Evolutionary conservation across 257 asterid genomes (phyloP), one percentile per base, ranked within the genome.

Genomic region (Solanum pinnatisectum): DNA sequence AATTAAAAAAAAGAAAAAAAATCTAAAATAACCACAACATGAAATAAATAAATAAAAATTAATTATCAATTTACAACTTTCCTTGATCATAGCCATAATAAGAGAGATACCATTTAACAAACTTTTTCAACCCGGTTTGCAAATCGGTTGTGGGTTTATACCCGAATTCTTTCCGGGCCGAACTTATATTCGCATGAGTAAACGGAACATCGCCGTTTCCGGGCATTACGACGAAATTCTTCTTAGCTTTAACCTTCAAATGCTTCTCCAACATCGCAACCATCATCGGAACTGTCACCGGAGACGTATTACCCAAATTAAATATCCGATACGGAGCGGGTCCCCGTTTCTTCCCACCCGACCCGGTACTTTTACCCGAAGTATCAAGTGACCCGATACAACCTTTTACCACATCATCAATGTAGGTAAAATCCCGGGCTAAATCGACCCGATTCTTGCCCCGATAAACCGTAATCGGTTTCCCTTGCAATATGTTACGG

Each of bases 141-240:
- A 95, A 92, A 90, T 95, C 98, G 89, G 96, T 95, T 0, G 95
- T 90, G 59, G 98, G 98, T 59, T 90, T 94, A 87, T 95, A 95
- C 90, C 96, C 98, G 67, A 95, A 90, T 82, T 93, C 98, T 25
- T 83, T 91, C 16, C 91, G 91, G 90, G 98, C 98, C 89, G 84
- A 91, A 83, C 95, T 95, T 14, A 94, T 95, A 87, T 95, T 95
- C 44, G 98, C 98, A 49, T 95, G 97, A 1, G 98, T 95, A 72
- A 87, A 94, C 32, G 98, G 98, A 84, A 95, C 98, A 91, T 95
- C 98, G 23, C 98, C 98, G 94, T 95, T 95, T 89, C 96, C 98
- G 5, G 96, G 96, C 98, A 95, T 94, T 0, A 91, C 96, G 10
- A 94, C 83, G 6, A 90, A 86, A 8, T 90, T 91, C 92, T 95